A percentile compares a stretch with the other conserved stretches of the same genome.
These are phyloP conservation scores for Clausena lansium DNA, from an alignment of 345 rosid species.

Conservation along the genomic window DNA sequence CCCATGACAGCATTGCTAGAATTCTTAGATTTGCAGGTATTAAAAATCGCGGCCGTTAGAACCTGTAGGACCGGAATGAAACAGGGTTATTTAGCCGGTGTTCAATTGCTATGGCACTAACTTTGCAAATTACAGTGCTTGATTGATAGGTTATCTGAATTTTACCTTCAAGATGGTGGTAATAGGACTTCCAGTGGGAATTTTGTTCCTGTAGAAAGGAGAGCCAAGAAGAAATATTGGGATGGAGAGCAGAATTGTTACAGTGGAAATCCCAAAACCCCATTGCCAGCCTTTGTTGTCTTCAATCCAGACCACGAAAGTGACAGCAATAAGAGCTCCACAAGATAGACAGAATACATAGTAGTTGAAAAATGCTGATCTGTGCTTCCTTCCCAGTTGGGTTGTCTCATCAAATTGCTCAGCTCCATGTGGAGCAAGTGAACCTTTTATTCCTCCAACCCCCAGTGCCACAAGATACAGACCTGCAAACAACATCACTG, in stretches of 20 bases:
- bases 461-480: constrained; percentile 85
- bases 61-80: constrained; percentile 36
- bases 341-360: constrained; percentile 76
- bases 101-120: neutral
- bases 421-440: constrained; percentile 90
- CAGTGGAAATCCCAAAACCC: constrained; percentile 78
- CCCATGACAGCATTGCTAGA: constrained; percentile 36
- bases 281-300: constrained; percentile 94
- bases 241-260: constrained; percentile 63
- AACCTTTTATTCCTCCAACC: constrained; percentile 93
- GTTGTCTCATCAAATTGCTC: constrained; percentile 87
- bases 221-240: constrained; percentile 75
- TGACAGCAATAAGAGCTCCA: constrained; percentile 87
- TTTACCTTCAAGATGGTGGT: constrained; percentile 74
- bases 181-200: constrained; percentile 77
- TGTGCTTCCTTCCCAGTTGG: constrained; percentile 66
- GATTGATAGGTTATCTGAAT: neutral
- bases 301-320: constrained; percentile 90
- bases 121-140: constrained; percentile 1
- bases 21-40: constrained; percentile 28
- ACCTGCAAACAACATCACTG: constrained; percentile 60
- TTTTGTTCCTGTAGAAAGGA: constrained; percentile 57
- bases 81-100: constrained; percentile 1
- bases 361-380: constrained; percentile 87
- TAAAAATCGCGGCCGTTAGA: constrained; percentile 47